Evolutionary conservation across 2,329 filamentous ascomycete species (phyloP), one percentile per base, ranked within the genome.

Genomic region (Beauveria australis): DNA sequence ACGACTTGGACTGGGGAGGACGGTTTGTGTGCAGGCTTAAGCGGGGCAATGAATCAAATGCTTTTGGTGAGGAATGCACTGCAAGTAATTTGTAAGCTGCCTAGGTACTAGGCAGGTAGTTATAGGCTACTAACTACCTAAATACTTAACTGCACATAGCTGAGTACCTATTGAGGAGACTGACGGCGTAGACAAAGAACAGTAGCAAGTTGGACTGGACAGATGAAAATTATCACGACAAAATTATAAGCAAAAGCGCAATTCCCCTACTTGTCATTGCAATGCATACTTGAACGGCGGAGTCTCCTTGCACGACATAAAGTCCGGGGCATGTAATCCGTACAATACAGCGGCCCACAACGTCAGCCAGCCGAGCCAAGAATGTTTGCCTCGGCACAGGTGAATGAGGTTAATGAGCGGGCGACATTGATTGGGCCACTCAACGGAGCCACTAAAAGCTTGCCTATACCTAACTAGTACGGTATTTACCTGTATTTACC

Each of bases 321-420:
- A 47, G 26, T 56, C 53, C 53, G 53, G 9, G 24, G 41, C 22
- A 53, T 14, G 14, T n/a, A n/a, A n/a, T n/a, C n/a, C n/a, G n/a
- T 18, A 40, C 12, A 24, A 1, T 10, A 16, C 12, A 19, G 53
- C 28, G 53, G 43, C 53, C 53, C 53, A 56, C 53, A 47, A 18
- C 16, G 40, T 43, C 52, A 56, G 16, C 24, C 16, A 46, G 53
- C 24, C 55, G 46, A 49, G 33, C 28, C 43, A 24, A 19, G 9
- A 9, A 9, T 40, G 9, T 49, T 58, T 58, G 55, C 55, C 55
- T 58, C 55, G 55, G 55, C 46, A 49, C 55, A 49, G 55, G 44
- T 41, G 33, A 41, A 28, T 40, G 44, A 58, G 55, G 33, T 37
- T 37, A 16, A 16, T 33, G 33, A 37, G 33, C 33, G 33, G 33